Base-by-base conservation (phyloP, 768 basidiomycete species). In the Suillus lakei region DNA sequence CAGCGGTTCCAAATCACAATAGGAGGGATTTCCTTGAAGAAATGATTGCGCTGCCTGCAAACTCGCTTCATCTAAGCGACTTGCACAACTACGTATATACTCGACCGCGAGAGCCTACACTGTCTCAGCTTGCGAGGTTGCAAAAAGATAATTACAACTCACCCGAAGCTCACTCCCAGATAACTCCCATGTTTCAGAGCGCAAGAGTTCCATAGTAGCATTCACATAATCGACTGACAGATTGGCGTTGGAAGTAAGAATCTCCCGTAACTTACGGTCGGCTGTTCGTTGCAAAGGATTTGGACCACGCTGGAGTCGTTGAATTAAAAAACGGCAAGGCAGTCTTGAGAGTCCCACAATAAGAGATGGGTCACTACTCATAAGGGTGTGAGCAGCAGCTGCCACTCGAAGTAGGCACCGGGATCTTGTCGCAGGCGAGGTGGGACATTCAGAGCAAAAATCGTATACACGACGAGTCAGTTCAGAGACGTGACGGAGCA, bases 281-380 rank as follows among this genome's bases (percentile, higher is more conserved):
- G 30, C 18, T 59, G 23, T 30, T 59, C 36, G 26, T 41, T 59
- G 38, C 2, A 75, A 77, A 5, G 73, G 68, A 36, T 72, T 76
- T 23, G 81, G 77, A 2, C 82, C 82, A 44, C 81, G 78, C 60
- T 81, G 76, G 46, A 91, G 71, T 60, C 84, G 81, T 53, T 80
- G 74, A 28, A 81, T 78, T 23, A 88, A 64, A 15, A 85, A 72
- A 48, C 75, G 79, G 66, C 78, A 79, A 8, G 76, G 76, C 44
- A 83, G 66, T 60, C 71, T 67, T 26, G 43, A 81, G 68, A 65
- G 77, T 71, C 18, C 71, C 71, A 72, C 58, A 2, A 41, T 41
- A 26, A 63, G 74, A 64, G 66, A 72, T 59, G 61, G 67, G 51
- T 53, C 66, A 63, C 62, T 75, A 21, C 77, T 50, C 60, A 73